A percentile compares a stretch with the other conserved stretches of the same genome.
These are phyloP conservation scores for Boletus vinaceobasis DNA, from an alignment of 768 basidiomycete genomes.

Conservation along the genomic window DNA sequence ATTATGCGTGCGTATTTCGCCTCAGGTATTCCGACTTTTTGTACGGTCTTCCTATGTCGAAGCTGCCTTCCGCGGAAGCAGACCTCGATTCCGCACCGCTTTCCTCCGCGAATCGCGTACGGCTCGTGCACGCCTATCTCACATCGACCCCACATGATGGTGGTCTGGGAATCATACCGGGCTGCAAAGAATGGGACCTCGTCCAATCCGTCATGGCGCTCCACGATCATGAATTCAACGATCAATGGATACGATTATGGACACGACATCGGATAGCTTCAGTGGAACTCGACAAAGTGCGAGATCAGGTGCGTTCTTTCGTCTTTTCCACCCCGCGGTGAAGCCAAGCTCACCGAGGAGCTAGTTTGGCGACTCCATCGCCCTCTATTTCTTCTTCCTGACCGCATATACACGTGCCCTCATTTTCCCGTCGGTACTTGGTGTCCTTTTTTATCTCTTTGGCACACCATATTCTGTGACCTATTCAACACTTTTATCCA, in stretches of 20 bases:
- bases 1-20: neutral
- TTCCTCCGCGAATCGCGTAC: constrained; percentile 72
- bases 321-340: neutral
- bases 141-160: constrained; percentile 71
- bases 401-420: constrained; percentile 80
- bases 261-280: constrained; percentile 60
- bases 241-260: constrained; percentile 76
- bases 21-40: constrained; percentile 72
- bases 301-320: constrained; percentile 56
- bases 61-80: constrained; percentile 38
- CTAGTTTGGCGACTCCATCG: constrained; percentile 77
- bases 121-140: constrained; percentile 71
- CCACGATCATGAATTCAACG: constrained; percentile 81
- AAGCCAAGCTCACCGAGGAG: neutral
- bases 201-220: constrained; percentile 79
- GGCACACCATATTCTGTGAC: constrained; percentile 68
- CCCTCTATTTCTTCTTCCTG: constrained; percentile 88
- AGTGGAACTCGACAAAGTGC: constrained; percentile 63
- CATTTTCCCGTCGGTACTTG: constrained; percentile 69
- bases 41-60: constrained; percentile 62
- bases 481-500: constrained; percentile 71
- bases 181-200: constrained; percentile 69
- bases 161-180: constrained; percentile 79
- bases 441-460: constrained; percentile 66
- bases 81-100: constrained; percentile 46